A percentile compares a stretch with the other conserved stretches of the same genome.
phyloP scores from a whole-genome alignment of 495 filamentous ascomycete species.

The Daldinia grandis region DNA sequence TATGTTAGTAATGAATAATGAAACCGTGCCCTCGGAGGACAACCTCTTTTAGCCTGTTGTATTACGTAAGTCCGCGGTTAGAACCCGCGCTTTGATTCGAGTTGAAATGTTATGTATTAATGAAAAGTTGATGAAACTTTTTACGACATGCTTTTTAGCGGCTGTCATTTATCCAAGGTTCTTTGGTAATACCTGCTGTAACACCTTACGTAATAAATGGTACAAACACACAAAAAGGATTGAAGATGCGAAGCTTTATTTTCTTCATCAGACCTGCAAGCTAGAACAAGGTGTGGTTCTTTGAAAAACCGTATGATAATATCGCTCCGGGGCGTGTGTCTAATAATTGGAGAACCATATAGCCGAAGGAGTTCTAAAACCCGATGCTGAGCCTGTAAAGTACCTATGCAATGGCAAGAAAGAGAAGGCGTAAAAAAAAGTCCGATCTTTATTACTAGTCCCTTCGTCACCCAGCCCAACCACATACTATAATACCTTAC shows the following conservation, averaged over 20 bases:
- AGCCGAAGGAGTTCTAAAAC: conserved; percentile 27
- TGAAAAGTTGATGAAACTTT: conserved; percentile 4
- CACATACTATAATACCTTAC: neutral
- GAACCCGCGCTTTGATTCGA: conserved; percentile 24
- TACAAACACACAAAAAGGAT: neutral
- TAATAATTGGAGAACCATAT: conserved; percentile 20
- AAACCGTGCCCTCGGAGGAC: conserved; percentile 21
- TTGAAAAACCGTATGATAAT: conserved; percentile 5
- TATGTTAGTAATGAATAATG: conserved; percentile 37
- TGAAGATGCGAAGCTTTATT: conserved; percentile 20
- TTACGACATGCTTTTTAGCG: conserved; percentile 2
- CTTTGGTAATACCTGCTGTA: conserved; percentile 9
- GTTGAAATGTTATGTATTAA: neutral
- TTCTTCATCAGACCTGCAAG: neutral
- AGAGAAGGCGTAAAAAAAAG: conserved; percentile 25
- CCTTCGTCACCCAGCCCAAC: conserved; percentile 16
- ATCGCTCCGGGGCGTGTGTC: neutral
- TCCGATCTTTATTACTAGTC: conserved; percentile 32
- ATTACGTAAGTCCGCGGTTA: conserved; percentile 35
- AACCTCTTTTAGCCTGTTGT: conserved; percentile 23
- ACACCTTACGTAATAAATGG: conserved; percentile 29
- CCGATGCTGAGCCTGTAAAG: conserved; percentile 16
- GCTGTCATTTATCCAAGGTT: conserved; percentile 22
- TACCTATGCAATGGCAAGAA: conserved; percentile 20
- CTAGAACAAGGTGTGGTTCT: neutral